Evolutionary conservation across 495 filamentous ascomycete species (phyloP).

Genomic region (Thozetella sp.): DNA sequence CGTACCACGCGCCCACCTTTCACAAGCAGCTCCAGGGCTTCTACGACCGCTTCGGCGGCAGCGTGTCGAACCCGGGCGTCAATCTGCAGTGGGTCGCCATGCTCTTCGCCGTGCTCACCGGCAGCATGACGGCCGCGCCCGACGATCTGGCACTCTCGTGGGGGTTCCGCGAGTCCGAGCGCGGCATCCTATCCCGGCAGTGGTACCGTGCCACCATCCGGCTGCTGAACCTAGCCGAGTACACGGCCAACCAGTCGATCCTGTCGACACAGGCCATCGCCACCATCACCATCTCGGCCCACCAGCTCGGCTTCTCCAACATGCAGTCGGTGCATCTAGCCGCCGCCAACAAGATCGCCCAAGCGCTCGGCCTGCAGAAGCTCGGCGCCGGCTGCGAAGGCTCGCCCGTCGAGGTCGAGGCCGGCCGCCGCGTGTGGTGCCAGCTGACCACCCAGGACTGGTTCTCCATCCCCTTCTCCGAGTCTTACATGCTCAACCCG

Average conservation of each 20-base stretch:
- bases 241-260: conserved; percentile 38
- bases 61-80: conserved; percentile 16
- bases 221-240: conserved; percentile 37
- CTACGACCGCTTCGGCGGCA: conserved; percentile 24
- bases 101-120: conserved; percentile 40
- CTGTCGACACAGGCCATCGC: conserved; percentile 42
- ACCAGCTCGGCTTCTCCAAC: conserved; percentile 47
- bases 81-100: conserved; percentile 41
- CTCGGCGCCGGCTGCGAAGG: conserved; percentile 23
- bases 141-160: conserved; percentile 23
- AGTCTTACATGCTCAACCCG: conserved; percentile 44
- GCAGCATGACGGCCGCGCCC: conserved; percentile 36
- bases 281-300: conserved; percentile 44
- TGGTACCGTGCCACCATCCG: conserved; percentile 36
- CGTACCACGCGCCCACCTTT: conserved; percentile 35
- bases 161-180: conserved; percentile 35
- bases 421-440: conserved; percentile 44
- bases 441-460: conserved; percentile 49
- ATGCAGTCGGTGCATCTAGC: conserved; percentile 40
- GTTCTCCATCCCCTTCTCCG: conserved; percentile 49
- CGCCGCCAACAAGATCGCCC: conserved; percentile 39
- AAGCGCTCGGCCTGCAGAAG: conserved; percentile 35
- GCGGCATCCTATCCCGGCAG: conserved; percentile 26
- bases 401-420: conserved; percentile 30
- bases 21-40: conserved; percentile 27